Base-by-base conservation (phyloP, 2,329 filamentous ascomycete species). In the Zelopaecilomyces penicillatus region DNA sequence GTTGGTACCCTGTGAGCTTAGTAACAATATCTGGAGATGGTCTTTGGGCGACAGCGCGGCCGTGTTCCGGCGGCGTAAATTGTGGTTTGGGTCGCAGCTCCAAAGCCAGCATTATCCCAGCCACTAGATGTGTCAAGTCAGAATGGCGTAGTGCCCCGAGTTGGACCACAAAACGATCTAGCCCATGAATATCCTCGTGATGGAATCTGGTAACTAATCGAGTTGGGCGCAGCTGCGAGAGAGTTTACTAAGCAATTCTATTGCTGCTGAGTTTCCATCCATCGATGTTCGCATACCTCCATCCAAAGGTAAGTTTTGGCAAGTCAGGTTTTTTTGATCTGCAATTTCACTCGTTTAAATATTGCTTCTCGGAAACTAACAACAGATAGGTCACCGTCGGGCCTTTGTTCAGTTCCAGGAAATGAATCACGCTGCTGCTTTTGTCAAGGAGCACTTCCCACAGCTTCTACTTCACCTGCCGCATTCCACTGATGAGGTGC, bases 361-460 rank as follows among this genome's bases (percentile, higher is more conserved):
- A 6, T 3, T n/a, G 6, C 32, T 5, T 37, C 3, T 32, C n/a
- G 12, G 5, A 31, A 34, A 6, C 42, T 53, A 55, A 49, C 58
- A 35, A n/a, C 8, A 2, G n/a, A n/a, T 32, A 71, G 69, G 65
- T 19, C 54, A 60, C 45, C 59, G 60, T 32, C 61, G 67, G 38
- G 65, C 68, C 19, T 70, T 70, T 55, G 60, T 73, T 32, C 59
- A 71, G 50, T 65, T 72, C 50, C 54, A 64, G 47, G 50, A 64
- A 49, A 47, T 69, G 39, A 59, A 67, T 41, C 54, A 71, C 50
- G 61, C 70, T 43, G 45, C 64, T 45, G 47, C 60, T 43, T 69
- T 74, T 54, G 57, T 73, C 49, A 65, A 67, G 54, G 59, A 63
- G 49, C 60, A 70, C 52, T 69, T 64, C 52, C 68, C 68, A 44